Evolutionary conservation across 2,329 filamentous ascomycete species (phyloP), one percentile per base, ranked within the genome.

Genomic region (Fusarium hainanense): DNA sequence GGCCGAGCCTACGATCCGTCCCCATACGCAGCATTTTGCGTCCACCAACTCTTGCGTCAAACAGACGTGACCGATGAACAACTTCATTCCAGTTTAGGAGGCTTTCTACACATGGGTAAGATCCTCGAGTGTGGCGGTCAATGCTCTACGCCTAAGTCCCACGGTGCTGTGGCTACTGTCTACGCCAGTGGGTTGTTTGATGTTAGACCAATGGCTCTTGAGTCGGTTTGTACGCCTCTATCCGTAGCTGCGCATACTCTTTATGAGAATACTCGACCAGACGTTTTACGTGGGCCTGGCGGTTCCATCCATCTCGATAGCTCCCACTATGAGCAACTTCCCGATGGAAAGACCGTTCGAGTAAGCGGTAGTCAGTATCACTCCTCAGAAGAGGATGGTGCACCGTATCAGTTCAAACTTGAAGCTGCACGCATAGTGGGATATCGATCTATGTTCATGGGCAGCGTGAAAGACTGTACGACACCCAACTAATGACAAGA

Each of bases 191-290:
- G 84, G 0, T 14, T 69, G 0, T 88, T 88, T 56, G 84, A 87
- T 44, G 77, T 88, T 5, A 70, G 73, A 4, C 84, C 85, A 0
- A 70, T 82, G 0, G 76, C 79, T 7, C 77, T 81, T 0, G 65
- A 67, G 0, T 77, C 81, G 0, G 76, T 75, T 3, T 88, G 86
- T 63, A 87, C 83, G 0, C 80, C 83, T 0, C 57, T 83, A 0
- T 83, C 82, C 0, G 85, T 88, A 1, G 85, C 85, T 1, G 84
- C 85, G 0, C 85, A 88, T 64, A 83, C 85, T 0, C 72, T 88
- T 12, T 88, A 88, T 54, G 86, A 88, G 76, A 88, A 88, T 63
- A 79, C 81, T 0, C 73, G 85, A 18, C 85, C 86, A 0, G 86
- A 88, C 71, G 69, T 83, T 2, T 70, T 87, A 3, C 63, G 76